Conservation (phyloP, 352 stramenopile genomes). For the Globisporangium parvum region DNA sequence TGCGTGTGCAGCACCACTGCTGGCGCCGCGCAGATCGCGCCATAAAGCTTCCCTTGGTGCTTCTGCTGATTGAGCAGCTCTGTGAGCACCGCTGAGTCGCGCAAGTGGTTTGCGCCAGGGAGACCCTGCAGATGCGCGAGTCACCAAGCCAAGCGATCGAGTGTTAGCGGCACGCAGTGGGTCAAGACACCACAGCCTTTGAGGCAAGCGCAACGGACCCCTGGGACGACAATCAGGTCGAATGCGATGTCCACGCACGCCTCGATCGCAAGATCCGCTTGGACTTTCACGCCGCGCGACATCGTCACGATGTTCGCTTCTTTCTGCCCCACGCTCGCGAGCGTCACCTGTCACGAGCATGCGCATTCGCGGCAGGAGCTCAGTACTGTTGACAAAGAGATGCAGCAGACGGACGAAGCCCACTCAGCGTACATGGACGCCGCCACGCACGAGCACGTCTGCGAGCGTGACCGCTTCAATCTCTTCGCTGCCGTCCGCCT, state of each 20-base stretch:
- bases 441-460: slow-evolving; percentile 66
- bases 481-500: slow-evolving; percentile 81
- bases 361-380: not conserved
- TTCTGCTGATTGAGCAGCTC: slow-evolving; percentile 63
- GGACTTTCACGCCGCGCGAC: slow-evolving; percentile 64
- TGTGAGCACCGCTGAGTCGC: slow-evolving; percentile 53
- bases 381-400: not conserved
- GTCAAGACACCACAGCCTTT: not conserved
- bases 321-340: slow-evolving; percentile 57
- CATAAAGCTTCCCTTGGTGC: slow-evolving; percentile 53
- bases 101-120: slow-evolving; percentile 58
- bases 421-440: slow-evolving; percentile 26
- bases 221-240: slow-evolving; percentile 64
- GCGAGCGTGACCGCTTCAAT: slow-evolving; percentile 75
- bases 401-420: not conserved
- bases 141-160: not conserved
- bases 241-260: slow-evolving; percentile 45
- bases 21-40: slow-evolving; percentile 71
- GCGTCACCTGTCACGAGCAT: slow-evolving; percentile 27
- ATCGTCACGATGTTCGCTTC: slow-evolving; percentile 62
- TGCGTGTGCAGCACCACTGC: slow-evolving; percentile 65
- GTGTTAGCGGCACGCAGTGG: not conserved
- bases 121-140: slow-evolving; percentile 31
- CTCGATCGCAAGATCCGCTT: slow-evolving; percentile 64
- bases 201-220: slow-evolving; percentile 21